Conservation (phyloP, 1,284 basidiomycete species). For the Macrocystidia cucumis region DNA sequence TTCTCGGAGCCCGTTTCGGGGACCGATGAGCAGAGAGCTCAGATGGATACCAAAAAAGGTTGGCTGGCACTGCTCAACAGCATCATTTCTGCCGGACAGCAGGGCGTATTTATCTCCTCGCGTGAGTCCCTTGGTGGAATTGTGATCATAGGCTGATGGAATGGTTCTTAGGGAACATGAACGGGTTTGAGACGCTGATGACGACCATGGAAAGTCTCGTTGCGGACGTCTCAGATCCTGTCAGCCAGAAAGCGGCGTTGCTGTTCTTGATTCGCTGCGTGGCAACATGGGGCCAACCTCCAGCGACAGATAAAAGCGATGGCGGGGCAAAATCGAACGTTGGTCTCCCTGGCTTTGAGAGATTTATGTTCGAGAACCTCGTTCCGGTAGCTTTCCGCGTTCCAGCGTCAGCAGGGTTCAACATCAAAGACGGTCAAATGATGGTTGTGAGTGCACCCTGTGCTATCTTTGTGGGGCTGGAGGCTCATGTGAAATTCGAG, state of each 20-base stretch:
- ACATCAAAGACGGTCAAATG: constrained; percentile 83
- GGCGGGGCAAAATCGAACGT: constrained; percentile 32
- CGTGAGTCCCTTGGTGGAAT: constrained; percentile 43
- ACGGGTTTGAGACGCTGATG: constrained; percentile 62
- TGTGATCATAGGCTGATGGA: not conserved
- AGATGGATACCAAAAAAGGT: constrained; percentile 84
- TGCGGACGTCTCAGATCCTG: constrained; percentile 66
- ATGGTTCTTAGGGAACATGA: constrained; percentile 62
- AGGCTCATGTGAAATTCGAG: constrained; percentile 30
- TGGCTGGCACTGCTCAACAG: constrained; percentile 84
- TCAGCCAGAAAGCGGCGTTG: constrained; percentile 77
- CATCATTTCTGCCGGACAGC: constrained; percentile 76
- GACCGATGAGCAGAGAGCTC: constrained; percentile 84
- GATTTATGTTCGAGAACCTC: constrained; percentile 86
- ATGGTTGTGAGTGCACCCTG: constrained; percentile 53
- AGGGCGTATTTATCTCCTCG: constrained; percentile 81
- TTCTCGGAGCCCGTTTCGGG: constrained; percentile 81
- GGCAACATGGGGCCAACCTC: constrained; percentile 70
- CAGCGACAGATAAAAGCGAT: constrained; percentile 19
- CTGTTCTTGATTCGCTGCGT: constrained; percentile 76
- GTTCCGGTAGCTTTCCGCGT: constrained; percentile 83
- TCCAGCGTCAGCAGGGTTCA: constrained; percentile 75
- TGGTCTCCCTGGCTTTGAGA: constrained; percentile 85
- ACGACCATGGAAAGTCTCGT: constrained; percentile 76
- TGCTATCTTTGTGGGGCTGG: not conserved